Base-by-base conservation (phyloP, 345 rosid genomes). In the Litchi chinensis region DNA sequence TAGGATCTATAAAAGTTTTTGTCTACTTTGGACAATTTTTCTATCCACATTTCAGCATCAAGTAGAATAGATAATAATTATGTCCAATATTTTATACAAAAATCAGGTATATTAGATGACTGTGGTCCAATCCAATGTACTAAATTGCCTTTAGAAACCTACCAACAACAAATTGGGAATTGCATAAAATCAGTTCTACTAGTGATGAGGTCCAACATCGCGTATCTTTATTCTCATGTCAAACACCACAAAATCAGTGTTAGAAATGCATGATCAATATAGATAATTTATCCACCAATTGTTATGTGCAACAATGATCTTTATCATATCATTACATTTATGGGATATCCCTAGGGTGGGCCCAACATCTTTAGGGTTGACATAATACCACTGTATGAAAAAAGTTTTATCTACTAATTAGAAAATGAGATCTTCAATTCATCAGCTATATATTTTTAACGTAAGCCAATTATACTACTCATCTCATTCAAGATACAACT, bases 331-430 rank as follows among this genome's bases (percentile, higher is more conserved):
- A 56, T 13, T 52, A 43, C 46, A 71, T 12, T 28, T 37, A 71
- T 54, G 4, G 18, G 46, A 16, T 28, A 4, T 73, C 40, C 8
- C 37, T 40, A 50, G 9, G 44, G 44, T 41, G 44, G 7, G 9
- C 7, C 18, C 44, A 22, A 72, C 9, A 10, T 56, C 76, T 37
- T 41, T 12, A 9, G 24, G n/a, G 32, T 80, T 60, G 28, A 69
- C 24, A 40, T 37, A n/a, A 40, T n/a, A 32, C 21, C 71, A 56
- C 9, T 12, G 22, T 62, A 41, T 26, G 69, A 44, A 69, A 71
- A 12, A 74, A 10, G 8, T 46, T 32, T 68, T 67, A 68, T 24
- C 68, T 50, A 69, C 54, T 74, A 48, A 62, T 46, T 32, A 32
- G 26, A 75, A 65, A 65, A 65, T 3, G 18, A 28, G 56, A 32